Base-by-base conservation (phyloP, 148 eudicot species). In the Chenopodium quinoa region DNA sequence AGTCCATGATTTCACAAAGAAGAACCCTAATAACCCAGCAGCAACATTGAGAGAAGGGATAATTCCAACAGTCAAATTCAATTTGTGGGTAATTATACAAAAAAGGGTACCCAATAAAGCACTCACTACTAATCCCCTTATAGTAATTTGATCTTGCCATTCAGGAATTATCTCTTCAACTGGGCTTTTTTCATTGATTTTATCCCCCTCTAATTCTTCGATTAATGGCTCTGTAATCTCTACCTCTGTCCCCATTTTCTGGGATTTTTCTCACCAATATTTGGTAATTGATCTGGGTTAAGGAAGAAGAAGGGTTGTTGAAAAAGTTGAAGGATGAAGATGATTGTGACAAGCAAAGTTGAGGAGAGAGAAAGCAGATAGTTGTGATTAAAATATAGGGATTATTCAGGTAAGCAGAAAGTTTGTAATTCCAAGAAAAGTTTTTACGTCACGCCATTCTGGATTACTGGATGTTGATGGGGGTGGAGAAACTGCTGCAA, bases 1-100 rank as follows among this genome's bases (percentile, higher is more conserved):
- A 34, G 97, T 92, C 97, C 98, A 94, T 1, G 94, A 87, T 83
- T 93, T 94, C 46, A 94, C 90, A 62, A 90, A 90, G 90, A 94
- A 94, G 84, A 94, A 94, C 3, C 98, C 95, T 0, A 94, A 83
- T 82, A 94, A 84, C 8, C 98, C 98, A 78, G 98, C 98, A 13
- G 93, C 97, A 7, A 94, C 98, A 80, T 94, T 94, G 34, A 94
- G 92, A 9, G 98, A 94, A 0, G 98, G 98, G 54, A 94, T 93
- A 13, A 94, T 93, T 23, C 98, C 98, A 34, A 91, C 97, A 1
- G 97, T 94, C 2, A 94, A 85, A 89, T 94, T 94, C 7, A 94
- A 90, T 83, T 94, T 94, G 83, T 93, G 97, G 25, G 97, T 91
- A 75, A 94, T 94, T 29, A 93, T 88, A 72, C 97, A 91, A 71